A percentile compares a stretch with the other conserved stretches of the same genome.
Evolutionary conservation across 1,139 yeast species (phyloP).

Genomic region (Citeromyces hawaiiensis): DNA sequence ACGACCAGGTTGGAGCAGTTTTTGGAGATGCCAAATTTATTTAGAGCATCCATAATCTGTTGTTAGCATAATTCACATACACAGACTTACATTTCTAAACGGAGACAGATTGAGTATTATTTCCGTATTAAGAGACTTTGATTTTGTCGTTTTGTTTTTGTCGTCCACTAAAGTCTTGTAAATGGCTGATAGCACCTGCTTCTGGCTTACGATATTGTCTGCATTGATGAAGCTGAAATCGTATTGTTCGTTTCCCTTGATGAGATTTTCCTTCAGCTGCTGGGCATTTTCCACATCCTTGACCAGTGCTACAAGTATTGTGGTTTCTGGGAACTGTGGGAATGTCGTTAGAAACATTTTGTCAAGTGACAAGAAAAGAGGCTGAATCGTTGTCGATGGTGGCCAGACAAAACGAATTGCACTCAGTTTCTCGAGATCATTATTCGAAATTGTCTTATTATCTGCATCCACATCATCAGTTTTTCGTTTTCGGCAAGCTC

Average conservation of each 20-base stretch:
- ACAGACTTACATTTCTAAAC: conserved; percentile 18
- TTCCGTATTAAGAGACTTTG: conserved; percentile 39
- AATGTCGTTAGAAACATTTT: conserved; percentile 7
- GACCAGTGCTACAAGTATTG: conserved; percentile 23
- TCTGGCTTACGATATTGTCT: conserved; percentile 24
- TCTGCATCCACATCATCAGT: no score
- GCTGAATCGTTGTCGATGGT: no score
- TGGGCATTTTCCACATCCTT: conserved; percentile 26
- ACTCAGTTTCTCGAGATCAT: no score
- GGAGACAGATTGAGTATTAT: conserved; percentile 37
- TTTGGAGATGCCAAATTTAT: conserved; percentile 30
- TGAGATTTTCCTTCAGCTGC: conserved; percentile 21
- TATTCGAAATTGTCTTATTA: no score
- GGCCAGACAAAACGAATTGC: no score
- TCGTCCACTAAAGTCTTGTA: conserved; percentile 34
- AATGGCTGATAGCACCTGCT: conserved; percentile 34
- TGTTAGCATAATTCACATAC: not conserved
- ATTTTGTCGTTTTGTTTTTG: conserved; percentile 24
- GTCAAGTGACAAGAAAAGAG: no score
- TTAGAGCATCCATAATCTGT: conserved; percentile 24
- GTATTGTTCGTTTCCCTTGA: conserved; percentile 21
- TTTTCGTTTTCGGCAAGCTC: no score
- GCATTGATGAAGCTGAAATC: conserved; percentile 38
- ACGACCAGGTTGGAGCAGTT: conserved; percentile 20
- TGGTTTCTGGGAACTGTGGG: conserved; percentile 29